These are phyloP conservation scores for Penicillium sp. DNA, from an alignment of 2,329 filamentous ascomycete genomes.

Conservation along the genomic window DNA sequence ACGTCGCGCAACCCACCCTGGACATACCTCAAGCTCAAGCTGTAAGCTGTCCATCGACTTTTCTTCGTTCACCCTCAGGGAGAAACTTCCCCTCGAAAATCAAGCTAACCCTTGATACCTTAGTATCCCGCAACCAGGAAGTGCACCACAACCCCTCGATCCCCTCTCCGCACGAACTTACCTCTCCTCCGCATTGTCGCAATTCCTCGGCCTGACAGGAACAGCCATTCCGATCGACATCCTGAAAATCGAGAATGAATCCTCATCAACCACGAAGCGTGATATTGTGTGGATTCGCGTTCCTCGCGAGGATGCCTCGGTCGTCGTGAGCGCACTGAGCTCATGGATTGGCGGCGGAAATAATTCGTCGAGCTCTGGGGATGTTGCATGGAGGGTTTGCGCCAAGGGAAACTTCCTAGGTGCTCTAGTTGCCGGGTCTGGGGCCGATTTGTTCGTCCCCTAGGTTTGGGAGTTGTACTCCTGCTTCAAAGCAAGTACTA, in stretches of 20 bases:
- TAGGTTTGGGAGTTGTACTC: constrained; percentile 7
- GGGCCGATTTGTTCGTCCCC: constrained; percentile 36
- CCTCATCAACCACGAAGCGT: not conserved
- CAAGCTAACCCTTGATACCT: not conserved
- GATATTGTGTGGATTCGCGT: constrained; percentile 45
- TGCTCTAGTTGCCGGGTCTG: constrained; percentile 37
- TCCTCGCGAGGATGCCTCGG: constrained; percentile 45
- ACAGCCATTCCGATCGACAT: constrained; percentile 51
- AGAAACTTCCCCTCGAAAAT: not conserved
- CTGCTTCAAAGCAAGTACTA: not conserved
- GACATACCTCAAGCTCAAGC: constrained; percentile 46
- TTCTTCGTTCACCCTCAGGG: not conserved
- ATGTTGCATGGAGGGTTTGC: constrained; percentile 41
- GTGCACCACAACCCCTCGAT: constrained; percentile 37
- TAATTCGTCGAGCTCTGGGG: constrained; percentile 11
- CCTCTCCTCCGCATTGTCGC: constrained; percentile 47
- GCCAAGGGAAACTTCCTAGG: constrained; percentile 41
- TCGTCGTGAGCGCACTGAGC: constrained; percentile 46
- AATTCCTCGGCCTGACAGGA: constrained; percentile 50
- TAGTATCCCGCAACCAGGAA: constrained; percentile 32
- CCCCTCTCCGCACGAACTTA: constrained; percentile 49
- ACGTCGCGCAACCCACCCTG: constrained; percentile 46
- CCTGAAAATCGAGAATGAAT: constrained; percentile 36
- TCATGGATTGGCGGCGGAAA: constrained; percentile 45
- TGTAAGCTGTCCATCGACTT: constrained; percentile 29